Evolutionary conservation across 2,329 filamentous ascomycete species (phyloP).

Genomic region (Paracoccidioides brasiliensis): DNA sequence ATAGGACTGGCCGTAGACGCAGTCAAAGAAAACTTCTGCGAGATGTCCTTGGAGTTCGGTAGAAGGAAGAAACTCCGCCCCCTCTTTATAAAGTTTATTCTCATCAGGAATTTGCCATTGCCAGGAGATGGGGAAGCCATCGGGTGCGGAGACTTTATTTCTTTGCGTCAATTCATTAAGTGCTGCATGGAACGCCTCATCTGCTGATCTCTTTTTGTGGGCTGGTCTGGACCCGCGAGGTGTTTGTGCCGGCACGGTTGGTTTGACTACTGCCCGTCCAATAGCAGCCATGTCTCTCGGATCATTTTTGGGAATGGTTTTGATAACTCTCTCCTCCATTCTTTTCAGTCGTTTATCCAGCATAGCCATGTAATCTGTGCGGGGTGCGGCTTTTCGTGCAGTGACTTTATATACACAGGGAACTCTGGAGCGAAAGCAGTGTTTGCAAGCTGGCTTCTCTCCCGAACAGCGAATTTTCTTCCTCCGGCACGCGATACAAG

Average conservation of each 20-base stretch:
- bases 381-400: constrained; percentile 79
- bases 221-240: constrained; percentile 39
- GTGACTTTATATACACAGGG: constrained; percentile 98
- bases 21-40: constrained; percentile 89
- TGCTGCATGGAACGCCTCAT: constrained; percentile 76
- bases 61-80: constrained; percentile 65
- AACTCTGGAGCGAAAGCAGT: constrained; percentile 81
- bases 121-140: constrained; percentile 41
- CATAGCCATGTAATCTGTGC: constrained; percentile 99
- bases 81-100: constrained; percentile 65
- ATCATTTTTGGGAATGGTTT: constrained; percentile 80
- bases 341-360: constrained; percentile 87
- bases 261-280: constrained; percentile 72
- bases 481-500: constrained; percentile 86
- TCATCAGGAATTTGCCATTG: constrained; percentile 57
- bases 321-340: constrained; percentile 97
- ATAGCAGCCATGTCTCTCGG: constrained; percentile 54
- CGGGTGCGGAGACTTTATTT: constrained; percentile 36
- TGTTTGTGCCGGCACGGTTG: constrained; percentile 48
- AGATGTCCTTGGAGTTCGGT: constrained; percentile 87
- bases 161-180: constrained; percentile 66
- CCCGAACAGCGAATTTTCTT: constrained; percentile 98
- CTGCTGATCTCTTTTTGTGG: constrained; percentile 66
- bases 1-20: constrained; percentile 89
- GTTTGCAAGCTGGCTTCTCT: constrained; percentile 94